Evolutionary conservation across 2,329 filamentous ascomycete species (phyloP).

Genomic region (Gliomastix tumulicola): DNA sequence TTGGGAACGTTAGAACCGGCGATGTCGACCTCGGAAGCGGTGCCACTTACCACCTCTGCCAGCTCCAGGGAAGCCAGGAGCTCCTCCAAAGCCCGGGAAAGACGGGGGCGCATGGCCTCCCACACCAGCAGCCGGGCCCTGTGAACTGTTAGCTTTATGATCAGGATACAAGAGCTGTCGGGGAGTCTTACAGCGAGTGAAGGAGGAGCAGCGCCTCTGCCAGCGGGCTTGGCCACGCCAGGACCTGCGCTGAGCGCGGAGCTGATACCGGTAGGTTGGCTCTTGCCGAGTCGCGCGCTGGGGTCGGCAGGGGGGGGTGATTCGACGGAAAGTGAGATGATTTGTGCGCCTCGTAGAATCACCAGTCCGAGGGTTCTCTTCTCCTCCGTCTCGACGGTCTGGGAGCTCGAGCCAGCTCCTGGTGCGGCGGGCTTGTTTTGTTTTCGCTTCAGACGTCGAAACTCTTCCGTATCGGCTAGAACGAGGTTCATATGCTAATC

Average conservation of each 20-base stretch:
- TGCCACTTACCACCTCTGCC: slow-evolving; percentile 47
- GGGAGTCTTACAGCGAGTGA: slow-evolving; percentile 62
- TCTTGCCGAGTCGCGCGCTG: slow-evolving; percentile 77
- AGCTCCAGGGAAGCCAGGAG: slow-evolving; percentile 33
- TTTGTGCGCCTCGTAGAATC: slow-evolving; percentile 89
- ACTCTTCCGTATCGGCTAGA: slow-evolving; percentile 96
- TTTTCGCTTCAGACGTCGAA: slow-evolving; percentile 84
- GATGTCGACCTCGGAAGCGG: not conserved
- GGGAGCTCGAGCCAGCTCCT: slow-evolving; percentile 50
- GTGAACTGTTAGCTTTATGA: slow-evolving; percentile 1
- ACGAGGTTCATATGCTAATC: slow-evolving; percentile 96
- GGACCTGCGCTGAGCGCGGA: slow-evolving; percentile 69
- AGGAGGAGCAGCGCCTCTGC: slow-evolving; percentile 66
- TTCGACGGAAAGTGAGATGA: slow-evolving; percentile 91
- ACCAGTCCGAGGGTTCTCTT: slow-evolving; percentile 95
- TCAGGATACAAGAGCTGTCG: not conserved
- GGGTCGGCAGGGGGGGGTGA: slow-evolving; percentile 93
- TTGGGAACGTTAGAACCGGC: not conserved
- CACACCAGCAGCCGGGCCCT: slow-evolving; percentile 80
- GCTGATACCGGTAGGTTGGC: slow-evolving; percentile 59
- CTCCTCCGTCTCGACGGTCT: slow-evolving; percentile 83
- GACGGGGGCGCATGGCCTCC: slow-evolving; percentile 61
- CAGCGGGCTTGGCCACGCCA: slow-evolving; percentile 85
- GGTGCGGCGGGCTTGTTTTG: slow-evolving; percentile 65
- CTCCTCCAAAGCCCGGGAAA: slow-evolving; percentile 45